Evolutionary conservation across 2,329 filamentous ascomycete genomes (phyloP), one percentile per base, ranked within the genome.

Genomic region (Bipolaris zeicola): DNA sequence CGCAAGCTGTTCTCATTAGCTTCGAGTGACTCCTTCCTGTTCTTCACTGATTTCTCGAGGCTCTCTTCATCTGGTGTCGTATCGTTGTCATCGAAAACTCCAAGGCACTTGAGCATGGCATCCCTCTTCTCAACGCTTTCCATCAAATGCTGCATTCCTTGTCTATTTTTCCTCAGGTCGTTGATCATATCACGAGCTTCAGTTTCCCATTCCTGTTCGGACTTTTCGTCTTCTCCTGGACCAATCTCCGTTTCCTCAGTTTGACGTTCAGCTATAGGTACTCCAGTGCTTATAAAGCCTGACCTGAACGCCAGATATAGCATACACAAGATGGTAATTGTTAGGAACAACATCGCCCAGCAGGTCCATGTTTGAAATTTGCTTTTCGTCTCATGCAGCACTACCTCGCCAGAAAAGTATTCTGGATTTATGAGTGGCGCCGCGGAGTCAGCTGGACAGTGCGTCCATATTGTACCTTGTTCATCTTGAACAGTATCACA

Each of bases 381-480:
- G 34, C 31, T 6, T 7, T 36, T 34, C 36, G 26, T n/a, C 16
- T 36, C n/a, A 18, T 33, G 34, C 5, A 26, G 20, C 31, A 37
- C 44, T 11, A 33, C 33, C 10, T n/a, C 31, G 8, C 24, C 24
- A 7, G 48, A 31, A 11, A 11, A 46, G 3, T 46, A 7, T 8
- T 38, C 16, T 2, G n/a, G n/a, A 0, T 48, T 52, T 7, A 26
- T 20, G n/a, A 31, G 45, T 34, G 36, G 49, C 16, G 28, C 42
- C 14, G 28, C 28, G n/a, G 22, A 3, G 1, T 49, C 50, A 18
- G 52, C 24, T 5, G 50, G 33, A n/a, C 31, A 44, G 31, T 52
- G 50, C 10, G 38, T 39, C 43, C 44, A 52, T 14, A 48, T 52
- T 2, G 54, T 57, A n/a, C 48, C 16, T 1, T n/a, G 44, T 13